Evolutionary conservation across 176 grass and related monocot species (phyloP).

Genomic region (Puya raimondii): DNA sequence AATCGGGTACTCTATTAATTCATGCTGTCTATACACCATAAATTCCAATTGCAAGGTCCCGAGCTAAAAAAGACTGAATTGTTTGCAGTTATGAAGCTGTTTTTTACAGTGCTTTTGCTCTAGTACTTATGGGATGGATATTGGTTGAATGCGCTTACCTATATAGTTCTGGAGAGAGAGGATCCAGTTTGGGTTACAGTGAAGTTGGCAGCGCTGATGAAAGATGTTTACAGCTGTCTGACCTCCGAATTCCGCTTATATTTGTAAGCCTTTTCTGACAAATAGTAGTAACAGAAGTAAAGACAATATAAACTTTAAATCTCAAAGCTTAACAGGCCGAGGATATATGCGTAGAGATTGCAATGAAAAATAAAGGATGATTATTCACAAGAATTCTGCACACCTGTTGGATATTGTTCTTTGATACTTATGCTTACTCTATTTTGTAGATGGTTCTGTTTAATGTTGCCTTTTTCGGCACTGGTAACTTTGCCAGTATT

Average conservation of each 20-base stretch:
- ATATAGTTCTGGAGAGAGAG: slow-evolving; percentile 46
- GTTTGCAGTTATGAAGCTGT: slow-evolving; percentile 83
- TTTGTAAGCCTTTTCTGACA: slow-evolving; percentile 53
- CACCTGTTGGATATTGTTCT: slow-evolving; percentile 8
- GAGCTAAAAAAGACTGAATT: slow-evolving; percentile 1
- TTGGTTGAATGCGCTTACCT: slow-evolving; percentile 64
- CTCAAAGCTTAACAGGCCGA: too few species aligned
- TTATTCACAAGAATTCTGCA: neutral
- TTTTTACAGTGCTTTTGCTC: slow-evolving; percentile 81
- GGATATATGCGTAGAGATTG: too few species aligned
- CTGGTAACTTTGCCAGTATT: slow-evolving; percentile 98
- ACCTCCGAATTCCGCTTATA: slow-evolving; percentile 81
- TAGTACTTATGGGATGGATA: slow-evolving; percentile 85
- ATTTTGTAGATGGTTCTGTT: slow-evolving; percentile 73
- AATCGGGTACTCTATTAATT: slow-evolving; percentile 60
- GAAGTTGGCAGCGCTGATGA: slow-evolving; percentile 42
- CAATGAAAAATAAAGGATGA: neutral
- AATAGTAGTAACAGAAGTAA: neutral
- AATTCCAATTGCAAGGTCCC: neutral
- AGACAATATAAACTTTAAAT: too few species aligned
- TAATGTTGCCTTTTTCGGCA: slow-evolving; percentile 96
- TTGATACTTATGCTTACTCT: slow-evolving; percentile 12
- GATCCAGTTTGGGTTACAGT: slow-evolving; percentile 33
- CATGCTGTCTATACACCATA: slow-evolving; percentile 4
- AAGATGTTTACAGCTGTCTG: slow-evolving; percentile 69